phyloP scores from a whole-genome alignment of 208 protist species.

The Crithidia acanthocephali region DNA sequence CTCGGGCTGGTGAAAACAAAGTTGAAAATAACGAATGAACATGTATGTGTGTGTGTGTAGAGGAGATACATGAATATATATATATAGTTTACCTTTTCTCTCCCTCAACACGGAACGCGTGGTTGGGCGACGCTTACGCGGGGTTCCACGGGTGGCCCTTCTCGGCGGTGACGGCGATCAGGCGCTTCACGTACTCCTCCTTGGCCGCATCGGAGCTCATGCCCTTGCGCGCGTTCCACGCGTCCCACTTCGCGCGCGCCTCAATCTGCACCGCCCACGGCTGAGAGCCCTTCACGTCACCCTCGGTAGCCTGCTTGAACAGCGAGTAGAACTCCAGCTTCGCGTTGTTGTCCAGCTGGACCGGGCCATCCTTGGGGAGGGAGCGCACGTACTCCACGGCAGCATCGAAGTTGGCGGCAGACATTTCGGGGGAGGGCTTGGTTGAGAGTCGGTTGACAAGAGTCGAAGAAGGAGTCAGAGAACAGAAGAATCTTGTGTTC shows the following conservation, averaged over 20 bases:
- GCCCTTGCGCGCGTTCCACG: slow-evolving; percentile 90
- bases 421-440: slow-evolving; percentile 38
- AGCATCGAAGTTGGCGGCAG: slow-evolving; percentile 72
- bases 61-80: not conserved
- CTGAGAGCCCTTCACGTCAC: slow-evolving; percentile 91
- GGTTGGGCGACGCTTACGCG: slow-evolving; percentile 4
- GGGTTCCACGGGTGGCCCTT: slow-evolving; percentile 76
- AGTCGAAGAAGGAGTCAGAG: not conserved
- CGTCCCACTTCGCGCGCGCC: slow-evolving; percentile 94
- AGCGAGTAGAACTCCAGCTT: slow-evolving; percentile 95
- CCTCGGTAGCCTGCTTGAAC: slow-evolving; percentile 98
- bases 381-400: slow-evolving; percentile 87
- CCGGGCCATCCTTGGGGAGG: slow-evolving; percentile 78
- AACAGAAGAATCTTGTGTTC: not conserved
- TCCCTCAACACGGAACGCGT: not conserved
- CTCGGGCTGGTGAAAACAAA: slow-evolving; percentile 3
- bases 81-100: not conserved
- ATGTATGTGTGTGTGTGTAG: not conserved
- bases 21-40: slow-evolving; percentile 6
- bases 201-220: slow-evolving; percentile 91
- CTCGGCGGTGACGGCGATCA: slow-evolving; percentile 76
- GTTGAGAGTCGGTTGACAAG: too few species aligned
- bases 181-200: slow-evolving; percentile 82
- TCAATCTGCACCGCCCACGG: slow-evolving; percentile 94
- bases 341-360: slow-evolving; percentile 89